Evolutionary conservation across 208 protist genomes (phyloP).

Genomic region (Spongospora subterranea): DNA sequence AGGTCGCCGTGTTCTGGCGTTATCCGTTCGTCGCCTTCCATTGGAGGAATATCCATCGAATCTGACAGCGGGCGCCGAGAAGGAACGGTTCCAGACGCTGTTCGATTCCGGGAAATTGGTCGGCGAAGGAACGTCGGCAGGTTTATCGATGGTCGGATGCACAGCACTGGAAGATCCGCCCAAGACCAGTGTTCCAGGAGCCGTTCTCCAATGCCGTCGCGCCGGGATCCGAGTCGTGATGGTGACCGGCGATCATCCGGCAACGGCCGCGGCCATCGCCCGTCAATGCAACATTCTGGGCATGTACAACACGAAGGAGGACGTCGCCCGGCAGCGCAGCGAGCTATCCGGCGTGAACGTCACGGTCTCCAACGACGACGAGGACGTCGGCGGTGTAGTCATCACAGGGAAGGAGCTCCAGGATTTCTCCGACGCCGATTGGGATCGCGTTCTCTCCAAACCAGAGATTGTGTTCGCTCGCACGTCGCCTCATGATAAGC

Average conservation of each 20-base stretch:
- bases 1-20: constrained; percentile 55
- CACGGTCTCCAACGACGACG: neutral
- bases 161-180: constrained; percentile 86
- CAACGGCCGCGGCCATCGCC: constrained; percentile 87
- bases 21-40: neutral
- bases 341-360: neutral
- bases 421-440: constrained; percentile 67
- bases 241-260: constrained; percentile 90
- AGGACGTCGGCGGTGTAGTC: constrained; percentile 59
- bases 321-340: neutral
- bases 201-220: constrained; percentile 76
- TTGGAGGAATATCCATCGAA: neutral
- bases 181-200: constrained; percentile 75
- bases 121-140: neutral
- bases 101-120: constrained; percentile 43
- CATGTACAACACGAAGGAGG: constrained; percentile 27
- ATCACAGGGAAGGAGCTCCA: constrained; percentile 65
- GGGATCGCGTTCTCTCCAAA: constrained; percentile 67
- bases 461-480: constrained; percentile 82
- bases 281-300: constrained; percentile 77
- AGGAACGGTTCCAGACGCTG: constrained; percentile 50
- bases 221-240: constrained; percentile 86
- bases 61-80: neutral
- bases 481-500: constrained; percentile 84
- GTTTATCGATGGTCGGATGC: constrained; percentile 82